phyloP scores from a whole-genome alignment of 768 basidiomycete species.

The Tylopilus plumbeoviolaceoides region DNA sequence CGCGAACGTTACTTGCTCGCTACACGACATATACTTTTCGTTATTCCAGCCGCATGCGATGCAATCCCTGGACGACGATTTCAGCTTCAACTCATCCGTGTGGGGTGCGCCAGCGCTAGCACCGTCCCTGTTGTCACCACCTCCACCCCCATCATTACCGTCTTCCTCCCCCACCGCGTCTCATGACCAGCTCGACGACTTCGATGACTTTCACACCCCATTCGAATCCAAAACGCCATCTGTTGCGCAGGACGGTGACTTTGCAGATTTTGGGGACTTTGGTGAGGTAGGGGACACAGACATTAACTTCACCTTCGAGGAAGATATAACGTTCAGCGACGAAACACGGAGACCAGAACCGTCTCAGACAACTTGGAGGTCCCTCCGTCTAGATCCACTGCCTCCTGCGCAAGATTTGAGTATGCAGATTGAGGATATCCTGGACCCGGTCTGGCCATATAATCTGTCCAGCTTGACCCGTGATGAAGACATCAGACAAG shows the following conservation, averaged over 20 bases:
- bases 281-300: slow-evolving; percentile 52
- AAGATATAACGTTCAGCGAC: slow-evolving; percentile 21
- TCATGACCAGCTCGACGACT: slow-evolving; percentile 48
- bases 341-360: slow-evolving; percentile 33
- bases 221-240: slow-evolving; percentile 41
- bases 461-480: slow-evolving; percentile 52
- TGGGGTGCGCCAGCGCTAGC: slow-evolving; percentile 53
- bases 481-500: slow-evolving; percentile 72
- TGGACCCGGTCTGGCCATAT: slow-evolving; percentile 62
- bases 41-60: slow-evolving; percentile 8
- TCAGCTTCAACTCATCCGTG: slow-evolving; percentile 67
- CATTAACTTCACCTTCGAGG: slow-evolving; percentile 36
- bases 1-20: background rate
- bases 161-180: slow-evolving; percentile 25
- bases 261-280: slow-evolving; percentile 87
- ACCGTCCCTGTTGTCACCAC: slow-evolving; percentile 28
- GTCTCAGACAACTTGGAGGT: slow-evolving; percentile 49
- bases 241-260: slow-evolving; percentile 59
- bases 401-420: slow-evolving; percentile 55
- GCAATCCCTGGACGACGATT: slow-evolving; percentile 62
- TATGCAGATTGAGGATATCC: slow-evolving; percentile 58
- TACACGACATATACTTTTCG: slow-evolving; percentile 12
- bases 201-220: slow-evolving; percentile 48
- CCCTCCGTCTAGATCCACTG: slow-evolving; percentile 61
- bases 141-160: slow-evolving; percentile 17